Base-by-base conservation (phyloP, 768 basidiomycete genomes). In the Boletus reticulatus region DNA sequence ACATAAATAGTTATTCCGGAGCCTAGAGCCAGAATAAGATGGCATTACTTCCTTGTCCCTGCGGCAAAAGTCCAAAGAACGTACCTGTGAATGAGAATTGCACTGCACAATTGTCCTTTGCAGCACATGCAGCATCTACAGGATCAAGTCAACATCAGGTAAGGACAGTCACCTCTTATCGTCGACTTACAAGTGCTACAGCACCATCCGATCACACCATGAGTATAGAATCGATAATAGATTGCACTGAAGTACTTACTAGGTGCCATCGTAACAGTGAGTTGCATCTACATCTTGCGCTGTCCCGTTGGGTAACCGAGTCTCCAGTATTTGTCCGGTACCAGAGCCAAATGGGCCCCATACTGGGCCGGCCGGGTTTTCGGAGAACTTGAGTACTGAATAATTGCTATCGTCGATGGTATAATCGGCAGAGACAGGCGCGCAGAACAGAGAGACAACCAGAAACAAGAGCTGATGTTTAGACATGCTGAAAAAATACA, bases 1-100 rank as follows among this genome's bases (percentile, higher is more conserved):
- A 69, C 64, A 50, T 70, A 70, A n/a, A 69, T 56, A 1, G 66
- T 68, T 45, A 66, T 43, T n/a, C 67, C 67, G 10, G 67, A 70
- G 2, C 66, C 68, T 69, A 19, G 24, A 22, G 16, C 41, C 9
- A 48, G 14, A 10, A 37, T 38, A 27, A 8, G 1, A 46, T 27
- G 27, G 42, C 11, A 29, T 38, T 13, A 8, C 4, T 22, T 36
- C 7, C 31, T 27, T 37, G 19, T 20, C 8, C n/a, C 13, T 4
- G 19, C 6, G 36, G 16, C 27, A 34, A 37, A 38, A 22, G 41
- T 19, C 11, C 1, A 4, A 16, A 13, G 6, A 29, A n/a, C 54
- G 8, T 44, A 61, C 67, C 65, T 31, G 62, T 65, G 39, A 69
- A 69, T 12, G 65, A 57, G 22, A 67, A 67, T 43, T 63, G 55